These are phyloP conservation scores for Epichloe uncinata DNA, from an alignment of 2,329 filamentous ascomycete genomes.

Conservation along the genomic window DNA sequence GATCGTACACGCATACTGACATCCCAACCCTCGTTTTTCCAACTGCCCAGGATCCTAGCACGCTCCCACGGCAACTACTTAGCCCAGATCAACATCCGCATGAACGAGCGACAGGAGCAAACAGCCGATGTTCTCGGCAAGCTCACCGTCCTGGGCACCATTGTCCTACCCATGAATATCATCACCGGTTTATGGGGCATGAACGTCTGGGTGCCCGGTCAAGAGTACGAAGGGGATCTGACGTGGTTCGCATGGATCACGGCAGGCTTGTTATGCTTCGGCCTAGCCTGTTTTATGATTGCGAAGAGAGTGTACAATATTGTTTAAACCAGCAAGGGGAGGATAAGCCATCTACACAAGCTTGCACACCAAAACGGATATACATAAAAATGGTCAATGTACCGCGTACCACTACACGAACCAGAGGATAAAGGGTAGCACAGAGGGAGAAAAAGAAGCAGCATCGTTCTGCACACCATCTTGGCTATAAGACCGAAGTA, in stretches of 20 bases:
- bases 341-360: background rate
- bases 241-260: slow-evolving; percentile 67
- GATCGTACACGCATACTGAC: background rate
- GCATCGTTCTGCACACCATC: background rate
- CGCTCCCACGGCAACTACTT: slow-evolving; percentile 93
- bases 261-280: slow-evolving; percentile 64
- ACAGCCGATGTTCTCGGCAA: slow-evolving; percentile 92
- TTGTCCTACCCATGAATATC: slow-evolving; percentile 97
- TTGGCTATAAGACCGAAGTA: background rate
- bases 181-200: slow-evolving; percentile 98
- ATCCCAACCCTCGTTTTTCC: background rate
- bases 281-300: slow-evolving; percentile 63
- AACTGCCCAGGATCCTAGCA: slow-evolving; percentile 53
- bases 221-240: slow-evolving; percentile 63
- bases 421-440: too few relatives aligned
- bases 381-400: too few relatives aligned
- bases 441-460: background rate
- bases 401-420: too few relatives aligned
- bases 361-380: background rate
- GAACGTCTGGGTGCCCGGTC: slow-evolving; percentile 94
- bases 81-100: slow-evolving; percentile 97
- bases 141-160: slow-evolving; percentile 89
- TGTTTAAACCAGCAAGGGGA: slow-evolving; percentile 32
- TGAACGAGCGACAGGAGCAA: slow-evolving; percentile 95
- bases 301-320: slow-evolving; percentile 77